Conservation (phyloP, 345 rosid species). For the Moringa oleifera region DNA sequence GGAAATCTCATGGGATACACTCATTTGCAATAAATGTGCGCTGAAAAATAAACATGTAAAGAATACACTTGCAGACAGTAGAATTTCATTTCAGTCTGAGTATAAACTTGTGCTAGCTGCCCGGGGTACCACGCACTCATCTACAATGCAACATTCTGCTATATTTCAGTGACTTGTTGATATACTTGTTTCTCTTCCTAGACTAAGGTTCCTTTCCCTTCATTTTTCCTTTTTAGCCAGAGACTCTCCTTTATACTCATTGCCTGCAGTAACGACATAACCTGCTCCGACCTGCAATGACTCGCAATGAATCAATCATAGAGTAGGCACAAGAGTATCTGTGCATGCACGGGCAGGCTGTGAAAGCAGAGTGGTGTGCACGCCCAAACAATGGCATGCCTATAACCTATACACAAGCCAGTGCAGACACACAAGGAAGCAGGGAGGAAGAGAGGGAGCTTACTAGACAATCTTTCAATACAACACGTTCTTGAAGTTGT, state of each 20-base stretch:
- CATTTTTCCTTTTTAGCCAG: slow-evolving; percentile 64
- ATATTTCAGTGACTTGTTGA: background rate
- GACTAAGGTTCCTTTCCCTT: slow-evolving; percentile 1
- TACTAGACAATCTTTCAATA: slow-evolving; percentile 89
- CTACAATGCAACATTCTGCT: background rate
- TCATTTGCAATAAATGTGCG: background rate
- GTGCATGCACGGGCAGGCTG: too few species aligned
- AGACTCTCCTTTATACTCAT: slow-evolving; percentile 84
- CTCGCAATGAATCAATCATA: background rate
- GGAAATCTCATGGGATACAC: background rate
- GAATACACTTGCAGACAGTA: background rate
- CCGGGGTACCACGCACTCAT: background rate
- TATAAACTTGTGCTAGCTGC: background rate
- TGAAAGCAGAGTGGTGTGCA: too few species aligned
- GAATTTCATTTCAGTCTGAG: slow-evolving; percentile 6
- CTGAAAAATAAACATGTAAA: background rate
- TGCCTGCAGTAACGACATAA: slow-evolving; percentile 57
- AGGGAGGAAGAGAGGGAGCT: slow-evolving; percentile 5
- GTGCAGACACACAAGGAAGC: background rate
- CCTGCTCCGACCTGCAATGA: slow-evolving; percentile 74
- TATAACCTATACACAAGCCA: background rate
- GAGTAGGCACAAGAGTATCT: background rate
- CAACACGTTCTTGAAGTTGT: slow-evolving; percentile 85
- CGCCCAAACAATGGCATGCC: too few species aligned
- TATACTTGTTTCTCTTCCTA: background rate